Evolutionary conservation across 495 filamentous ascomycete genomes (phyloP).

Genomic region (Articulospora tetracladia): DNA sequence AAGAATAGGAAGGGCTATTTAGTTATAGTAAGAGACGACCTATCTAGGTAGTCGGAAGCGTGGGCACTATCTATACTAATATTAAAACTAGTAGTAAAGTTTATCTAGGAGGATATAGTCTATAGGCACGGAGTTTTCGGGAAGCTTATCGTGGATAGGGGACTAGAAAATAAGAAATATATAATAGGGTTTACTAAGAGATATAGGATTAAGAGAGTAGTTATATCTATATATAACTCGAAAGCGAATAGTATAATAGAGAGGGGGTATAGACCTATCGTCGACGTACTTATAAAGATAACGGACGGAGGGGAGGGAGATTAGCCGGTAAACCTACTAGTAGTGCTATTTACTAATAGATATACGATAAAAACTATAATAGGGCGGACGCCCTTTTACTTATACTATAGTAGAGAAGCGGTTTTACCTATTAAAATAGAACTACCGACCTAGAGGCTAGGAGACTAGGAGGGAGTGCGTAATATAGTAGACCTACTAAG

Average conservation of each 20-base stretch:
- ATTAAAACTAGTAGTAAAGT: neutral
- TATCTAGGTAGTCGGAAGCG: neutral
- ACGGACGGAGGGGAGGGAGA: neutral
- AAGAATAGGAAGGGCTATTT: neutral
- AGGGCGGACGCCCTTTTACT: neutral
- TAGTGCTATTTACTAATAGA: neutral
- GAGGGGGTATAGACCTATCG: neutral
- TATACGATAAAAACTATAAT: neutral
- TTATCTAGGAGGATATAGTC: neutral
- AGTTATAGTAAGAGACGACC: neutral
- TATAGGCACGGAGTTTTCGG: neutral
- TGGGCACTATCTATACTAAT: neutral
- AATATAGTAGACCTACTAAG: neutral
- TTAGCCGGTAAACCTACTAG: neutral
- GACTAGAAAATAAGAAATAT: neutral
- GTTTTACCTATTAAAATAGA: neutral
- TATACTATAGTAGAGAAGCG: neutral
- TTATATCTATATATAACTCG: neutral
- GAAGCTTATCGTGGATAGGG: neutral
- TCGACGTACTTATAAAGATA: neutral
- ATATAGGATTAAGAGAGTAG: neutral
- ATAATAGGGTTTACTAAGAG: neutral
- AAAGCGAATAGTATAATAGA: neutral
- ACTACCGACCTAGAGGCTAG: neutral
- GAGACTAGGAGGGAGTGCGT: neutral